phyloP scores from a whole-genome alignment of 2,329 filamentous ascomycete species.

The Hypomyces rosellus region DNA sequence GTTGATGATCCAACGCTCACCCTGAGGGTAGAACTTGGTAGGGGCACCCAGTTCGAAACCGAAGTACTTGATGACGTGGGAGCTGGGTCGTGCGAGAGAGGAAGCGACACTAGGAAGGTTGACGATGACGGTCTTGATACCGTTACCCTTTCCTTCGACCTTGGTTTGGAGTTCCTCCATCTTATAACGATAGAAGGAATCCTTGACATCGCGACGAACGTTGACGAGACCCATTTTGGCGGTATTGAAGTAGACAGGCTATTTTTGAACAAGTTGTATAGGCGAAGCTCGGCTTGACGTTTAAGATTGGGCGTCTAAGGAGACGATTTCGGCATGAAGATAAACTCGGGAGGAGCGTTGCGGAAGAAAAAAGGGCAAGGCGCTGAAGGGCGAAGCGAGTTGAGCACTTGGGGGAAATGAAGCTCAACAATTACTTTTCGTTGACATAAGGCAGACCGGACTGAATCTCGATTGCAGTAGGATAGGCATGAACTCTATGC shows the following conservation, averaged over 20 bases:
- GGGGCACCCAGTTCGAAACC: conserved; percentile 98
- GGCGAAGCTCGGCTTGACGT: background rate
- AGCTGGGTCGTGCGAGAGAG: conserved; percentile 83
- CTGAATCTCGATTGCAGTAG: conserved; percentile 41
- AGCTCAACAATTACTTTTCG: conserved; percentile 46
- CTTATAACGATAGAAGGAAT: conserved; percentile 99
- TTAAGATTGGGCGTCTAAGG: background rate
- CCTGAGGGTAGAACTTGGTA: conserved; percentile 94
- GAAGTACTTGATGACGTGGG: conserved; percentile 99
- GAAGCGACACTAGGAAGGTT: conserved; percentile 91
- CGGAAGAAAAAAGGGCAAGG: conserved; percentile 2
- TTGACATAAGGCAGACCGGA: conserved; percentile 51
- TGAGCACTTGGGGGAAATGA: conserved; percentile 42
- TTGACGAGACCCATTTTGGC: conserved; percentile 94
- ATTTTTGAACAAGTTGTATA: background rate
- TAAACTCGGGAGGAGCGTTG: conserved; percentile 15
- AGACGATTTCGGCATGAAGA: conserved; percentile 32
- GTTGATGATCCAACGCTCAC: conserved; percentile 99
- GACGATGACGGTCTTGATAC: conserved; percentile 97
- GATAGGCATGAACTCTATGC: conserved; percentile 52
- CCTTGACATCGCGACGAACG: conserved; percentile 94
- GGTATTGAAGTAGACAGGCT: conserved; percentile 27
- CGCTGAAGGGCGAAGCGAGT: conserved; percentile 28
- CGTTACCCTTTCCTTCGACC: conserved; percentile 99
- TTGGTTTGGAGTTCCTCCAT: conserved; percentile 99